Evolutionary conservation across 2,329 filamentous ascomycete species (phyloP).

Genomic region (Amauroascus niger): DNA sequence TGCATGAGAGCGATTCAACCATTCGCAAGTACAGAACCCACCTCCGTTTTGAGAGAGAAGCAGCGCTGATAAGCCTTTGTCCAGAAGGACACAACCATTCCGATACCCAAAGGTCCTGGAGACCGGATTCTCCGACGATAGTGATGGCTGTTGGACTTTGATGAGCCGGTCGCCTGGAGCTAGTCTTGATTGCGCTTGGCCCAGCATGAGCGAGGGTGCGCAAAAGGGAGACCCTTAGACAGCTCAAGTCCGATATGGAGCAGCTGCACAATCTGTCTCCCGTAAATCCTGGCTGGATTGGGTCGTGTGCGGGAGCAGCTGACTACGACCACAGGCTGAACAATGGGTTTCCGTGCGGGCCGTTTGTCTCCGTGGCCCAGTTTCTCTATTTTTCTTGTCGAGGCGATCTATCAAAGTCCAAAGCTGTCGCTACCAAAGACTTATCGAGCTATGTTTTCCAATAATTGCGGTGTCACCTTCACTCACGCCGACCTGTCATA

Average conservation of each 20-base stretch:
- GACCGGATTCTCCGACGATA: neutral
- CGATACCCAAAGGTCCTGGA: neutral
- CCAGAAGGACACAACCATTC: slow-evolving; percentile 2
- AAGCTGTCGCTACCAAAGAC: no score
- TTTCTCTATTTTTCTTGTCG: no score
- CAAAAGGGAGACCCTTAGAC: neutral
- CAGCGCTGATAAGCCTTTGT: neutral
- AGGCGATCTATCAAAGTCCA: no score
- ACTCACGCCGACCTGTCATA: no score
- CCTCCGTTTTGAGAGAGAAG: neutral
- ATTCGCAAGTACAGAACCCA: neutral
- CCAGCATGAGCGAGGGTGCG: neutral
- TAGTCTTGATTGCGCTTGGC: neutral
- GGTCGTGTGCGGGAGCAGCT: no score
- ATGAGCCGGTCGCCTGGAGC: neutral
- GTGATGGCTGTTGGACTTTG: neutral
- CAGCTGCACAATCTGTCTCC: neutral
- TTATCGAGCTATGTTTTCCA: no score
- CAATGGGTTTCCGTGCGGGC: no score
- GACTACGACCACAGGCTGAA: no score
- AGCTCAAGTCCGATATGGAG: neutral
- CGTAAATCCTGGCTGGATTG: neutral
- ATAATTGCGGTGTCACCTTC: no score
- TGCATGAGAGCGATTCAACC: slow-evolving; percentile 1
- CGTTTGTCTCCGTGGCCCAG: no score